phyloP scores from a whole-genome alignment of 1,284 basidiomycete species.

The Ceratobasidium theobromae region DNA sequence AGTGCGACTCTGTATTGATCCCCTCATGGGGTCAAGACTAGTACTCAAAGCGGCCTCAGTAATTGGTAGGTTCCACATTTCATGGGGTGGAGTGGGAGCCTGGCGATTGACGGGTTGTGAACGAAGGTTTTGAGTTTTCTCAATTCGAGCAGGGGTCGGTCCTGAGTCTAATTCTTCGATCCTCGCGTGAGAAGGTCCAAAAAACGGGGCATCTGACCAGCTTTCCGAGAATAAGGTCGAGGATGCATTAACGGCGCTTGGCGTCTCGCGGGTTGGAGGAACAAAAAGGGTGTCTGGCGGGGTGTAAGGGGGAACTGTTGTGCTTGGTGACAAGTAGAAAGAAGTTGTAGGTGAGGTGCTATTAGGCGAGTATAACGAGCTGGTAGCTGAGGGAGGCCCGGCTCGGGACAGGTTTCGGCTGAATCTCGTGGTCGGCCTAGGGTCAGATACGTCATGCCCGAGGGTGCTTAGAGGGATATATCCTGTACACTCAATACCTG shows the following conservation, averaged over 20 bases:
- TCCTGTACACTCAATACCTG: constrained; percentile 1
- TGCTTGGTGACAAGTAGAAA: not conserved
- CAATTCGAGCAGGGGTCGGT: too few species aligned
- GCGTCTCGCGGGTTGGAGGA: not conserved
- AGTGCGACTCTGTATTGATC: not conserved
- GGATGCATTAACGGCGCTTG: not conserved
- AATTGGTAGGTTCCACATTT: not conserved
- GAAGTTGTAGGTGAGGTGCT: too few species aligned
- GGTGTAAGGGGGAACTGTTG: not conserved
- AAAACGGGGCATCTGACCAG: not conserved
- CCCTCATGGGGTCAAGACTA: not conserved
- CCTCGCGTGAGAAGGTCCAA: not conserved
- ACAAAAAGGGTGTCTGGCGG: not conserved
- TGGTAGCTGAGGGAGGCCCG: too few species aligned
- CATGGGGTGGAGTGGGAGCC: not conserved
- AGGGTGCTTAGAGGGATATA: not conserved
- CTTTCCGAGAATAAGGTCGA: not conserved
- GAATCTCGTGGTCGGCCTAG: too few species aligned
- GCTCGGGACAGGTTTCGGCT: too few species aligned
- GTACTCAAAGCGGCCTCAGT: too few species aligned
- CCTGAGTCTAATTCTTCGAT: not conserved
- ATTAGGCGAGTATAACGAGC: too few species aligned
- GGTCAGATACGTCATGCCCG: too few species aligned
- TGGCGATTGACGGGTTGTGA: too few species aligned
- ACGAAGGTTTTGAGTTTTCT: too few species aligned